Conservation (phyloP, 2,329 filamentous ascomycete genomes). For the Huntiella abstrusa region DNA sequence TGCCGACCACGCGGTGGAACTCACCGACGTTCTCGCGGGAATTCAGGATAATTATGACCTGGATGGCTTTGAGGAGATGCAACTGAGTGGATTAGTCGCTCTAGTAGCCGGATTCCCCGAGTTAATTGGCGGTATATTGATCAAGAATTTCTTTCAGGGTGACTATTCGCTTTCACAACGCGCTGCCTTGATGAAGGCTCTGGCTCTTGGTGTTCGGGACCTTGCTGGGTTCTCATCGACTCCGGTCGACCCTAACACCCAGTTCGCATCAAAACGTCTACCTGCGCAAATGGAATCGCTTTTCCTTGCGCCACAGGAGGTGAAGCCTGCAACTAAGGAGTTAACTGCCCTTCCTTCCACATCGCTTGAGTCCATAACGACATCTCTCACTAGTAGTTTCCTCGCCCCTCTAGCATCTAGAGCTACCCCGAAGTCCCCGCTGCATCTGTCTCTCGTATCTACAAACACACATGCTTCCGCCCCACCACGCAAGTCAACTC, state of each 20-base stretch:
- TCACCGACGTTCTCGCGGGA: conserved; percentile 58
- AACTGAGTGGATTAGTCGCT: conserved; percentile 65
- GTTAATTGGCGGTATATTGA: conserved; percentile 68
- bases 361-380: conserved; percentile 49
- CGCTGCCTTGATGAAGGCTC: conserved; percentile 58
- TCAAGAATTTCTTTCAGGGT: conserved; percentile 70
- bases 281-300: conserved; percentile 54
- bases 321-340: conserved; percentile 15
- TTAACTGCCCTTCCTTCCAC: conserved; percentile 35
- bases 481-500: conserved; percentile 36
- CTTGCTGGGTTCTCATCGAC: conserved; percentile 56
- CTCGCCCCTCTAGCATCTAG: conserved; percentile 65
- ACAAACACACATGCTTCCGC: conserved; percentile 40
- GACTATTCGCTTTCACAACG: conserved; percentile 81
- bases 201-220: conserved; percentile 70
- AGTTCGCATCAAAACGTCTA: conserved; percentile 67
- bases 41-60: conserved; percentile 75
- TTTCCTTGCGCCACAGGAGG: conserved; percentile 28
- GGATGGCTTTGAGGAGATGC: conserved; percentile 55
- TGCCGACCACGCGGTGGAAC: conserved; percentile 60
- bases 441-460: conserved; percentile 71
- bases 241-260: conserved; percentile 27
- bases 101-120: conserved; percentile 58
- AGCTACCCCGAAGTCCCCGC: conserved; percentile 63
- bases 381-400: conserved; percentile 49